Conservation (phyloP, 805 yeast genomes). For the Cyberlindnera japonica region DNA sequence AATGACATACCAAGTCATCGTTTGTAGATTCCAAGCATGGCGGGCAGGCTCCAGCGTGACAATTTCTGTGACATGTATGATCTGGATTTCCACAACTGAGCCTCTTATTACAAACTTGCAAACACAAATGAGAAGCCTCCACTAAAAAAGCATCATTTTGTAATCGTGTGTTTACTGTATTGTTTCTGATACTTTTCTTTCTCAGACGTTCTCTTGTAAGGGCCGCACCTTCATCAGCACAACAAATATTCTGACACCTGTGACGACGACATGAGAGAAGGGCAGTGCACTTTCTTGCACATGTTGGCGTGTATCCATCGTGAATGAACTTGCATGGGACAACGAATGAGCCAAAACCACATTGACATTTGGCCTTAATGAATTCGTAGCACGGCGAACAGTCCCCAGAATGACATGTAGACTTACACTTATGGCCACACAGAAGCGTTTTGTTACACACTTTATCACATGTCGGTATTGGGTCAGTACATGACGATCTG, state of each 20-base stretch:
- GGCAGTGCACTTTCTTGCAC: constrained; percentile 70
- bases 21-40: constrained; percentile 79
- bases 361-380: constrained; percentile 54
- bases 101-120: constrained; percentile 57
- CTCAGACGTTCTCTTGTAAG: constrained; percentile 41
- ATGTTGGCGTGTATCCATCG: constrained; percentile 51
- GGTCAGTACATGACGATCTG: constrained; percentile 66
- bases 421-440: constrained; percentile 77
- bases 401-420: constrained; percentile 72
- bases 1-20: constrained; percentile 73
- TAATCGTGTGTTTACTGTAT: constrained; percentile 31
- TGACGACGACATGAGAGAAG: constrained; percentile 78
- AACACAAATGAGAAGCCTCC: constrained; percentile 74
- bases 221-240: constrained; percentile 64
- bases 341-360: constrained; percentile 52
- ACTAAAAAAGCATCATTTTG: constrained; percentile 51
- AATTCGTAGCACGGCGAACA: constrained; percentile 65
- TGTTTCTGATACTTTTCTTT: constrained; percentile 47
- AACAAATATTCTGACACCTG: constrained; percentile 65
- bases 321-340: constrained; percentile 63
- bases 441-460: constrained; percentile 57
- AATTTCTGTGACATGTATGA: constrained; percentile 65
- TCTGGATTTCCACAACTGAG: constrained; percentile 54
- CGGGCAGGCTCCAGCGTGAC: constrained; percentile 78
- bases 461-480: constrained; percentile 69